Percentiles rank a stretch among this genome's conserved stretches.
phyloP scores from a whole-genome alignment of 2,329 filamentous ascomycete genomes.

The Aspergillus luchuensis region DNA sequence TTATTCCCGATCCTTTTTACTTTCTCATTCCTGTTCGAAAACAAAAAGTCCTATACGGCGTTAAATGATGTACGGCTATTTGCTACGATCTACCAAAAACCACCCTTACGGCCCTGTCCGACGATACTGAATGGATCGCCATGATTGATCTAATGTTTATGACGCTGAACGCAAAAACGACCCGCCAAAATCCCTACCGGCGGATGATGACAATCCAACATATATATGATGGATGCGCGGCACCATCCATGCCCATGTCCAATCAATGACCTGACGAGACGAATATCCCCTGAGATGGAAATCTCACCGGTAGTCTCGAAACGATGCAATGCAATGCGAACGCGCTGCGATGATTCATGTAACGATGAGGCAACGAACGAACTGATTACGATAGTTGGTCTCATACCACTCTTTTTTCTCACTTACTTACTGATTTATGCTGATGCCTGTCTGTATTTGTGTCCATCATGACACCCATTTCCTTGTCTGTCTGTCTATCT shows the following conservation, averaged over 20 bases:
- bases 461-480: neutral
- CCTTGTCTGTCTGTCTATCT: neutral
- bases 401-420: neutral
- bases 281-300: neutral
- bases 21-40: neutral
- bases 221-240: neutral
- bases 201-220: neutral
- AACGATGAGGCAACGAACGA: neutral
- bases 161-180: neutral
- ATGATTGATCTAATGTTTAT: constrained; percentile 11
- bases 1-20: neutral
- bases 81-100: constrained; percentile 4
- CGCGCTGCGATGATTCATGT: constrained; percentile 2
- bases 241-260: neutral
- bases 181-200: neutral
- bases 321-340: constrained; percentile 2
- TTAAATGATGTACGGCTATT: constrained; percentile 16
- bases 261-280: neutral
- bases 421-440: neutral
- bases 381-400: neutral
- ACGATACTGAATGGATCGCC: neutral
- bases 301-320: neutral
- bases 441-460: neutral
- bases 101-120: neutral
- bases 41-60: constrained; percentile 13